A percentile compares a stretch with the other conserved stretches of the same genome.
phyloP scores from a whole-genome alignment of 2,329 filamentous ascomycete genomes.

The Pseudocercospora eumusae region DNA sequence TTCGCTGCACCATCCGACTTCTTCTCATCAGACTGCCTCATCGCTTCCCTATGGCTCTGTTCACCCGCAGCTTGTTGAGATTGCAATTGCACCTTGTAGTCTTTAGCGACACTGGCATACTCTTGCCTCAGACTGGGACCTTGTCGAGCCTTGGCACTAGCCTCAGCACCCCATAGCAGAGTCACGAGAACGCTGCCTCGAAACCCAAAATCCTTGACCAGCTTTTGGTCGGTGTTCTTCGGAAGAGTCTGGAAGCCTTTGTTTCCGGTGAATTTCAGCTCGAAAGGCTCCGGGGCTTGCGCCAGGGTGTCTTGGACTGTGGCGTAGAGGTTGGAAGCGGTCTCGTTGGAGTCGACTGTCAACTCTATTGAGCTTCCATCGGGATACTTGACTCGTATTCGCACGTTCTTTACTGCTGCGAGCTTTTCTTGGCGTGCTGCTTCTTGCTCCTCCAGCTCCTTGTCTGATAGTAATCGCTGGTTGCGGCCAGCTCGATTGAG shows the following conservation, averaged over 20 bases:
- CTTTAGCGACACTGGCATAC: conserved; percentile 62
- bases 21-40: conserved; percentile 35
- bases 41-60: conserved; percentile 32
- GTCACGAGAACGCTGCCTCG: conserved; percentile 72
- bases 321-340: conserved; percentile 69
- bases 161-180: conserved; percentile 70
- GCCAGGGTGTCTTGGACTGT: conserved; percentile 74
- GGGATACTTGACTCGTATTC: conserved; percentile 81
- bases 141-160: conserved; percentile 57
- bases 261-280: conserved; percentile 64
- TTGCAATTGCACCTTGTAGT: conserved; percentile 64
- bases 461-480: conserved; percentile 76
- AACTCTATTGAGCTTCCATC: conserved; percentile 78
- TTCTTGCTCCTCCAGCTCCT: conserved; percentile 72
- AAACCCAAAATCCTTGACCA: conserved; percentile 75
- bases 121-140: conserved; percentile 62
- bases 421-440: conserved; percentile 66
- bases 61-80: conserved; percentile 46
- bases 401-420: conserved; percentile 66
- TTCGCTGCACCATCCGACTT: conserved; percentile 30
- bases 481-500: conserved; percentile 67
- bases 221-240: conserved; percentile 44
- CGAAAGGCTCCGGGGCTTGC: conserved; percentile 62
- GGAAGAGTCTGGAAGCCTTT: conserved; percentile 44
- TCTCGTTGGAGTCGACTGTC: conserved; percentile 67